phyloP scores from a whole-genome alignment of 768 basidiomycete species.

The Auriscalpium vulgare region DNA sequence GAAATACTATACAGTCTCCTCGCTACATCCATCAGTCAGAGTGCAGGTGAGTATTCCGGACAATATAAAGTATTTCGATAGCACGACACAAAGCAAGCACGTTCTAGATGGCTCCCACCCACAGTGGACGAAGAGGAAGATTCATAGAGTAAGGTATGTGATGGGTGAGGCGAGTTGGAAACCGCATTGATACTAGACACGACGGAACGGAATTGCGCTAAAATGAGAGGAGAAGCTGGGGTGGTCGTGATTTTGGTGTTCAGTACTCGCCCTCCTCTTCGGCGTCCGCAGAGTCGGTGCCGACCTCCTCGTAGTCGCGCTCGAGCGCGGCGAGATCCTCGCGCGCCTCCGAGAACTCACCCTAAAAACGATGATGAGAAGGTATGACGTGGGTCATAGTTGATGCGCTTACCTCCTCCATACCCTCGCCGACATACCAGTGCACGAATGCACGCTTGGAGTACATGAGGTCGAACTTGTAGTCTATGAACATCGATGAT shows the following conservation, averaged over 20 bases:
- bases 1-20: conserved; percentile 13
- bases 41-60: conserved; percentile 11
- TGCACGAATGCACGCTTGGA: conserved; percentile 90
- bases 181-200: not conserved
- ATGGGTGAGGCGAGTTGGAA: not conserved
- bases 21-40: not conserved
- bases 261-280: conserved; percentile 63
- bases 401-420: conserved; percentile 71
- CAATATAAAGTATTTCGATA: conserved; percentile 2
- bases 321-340: conserved; percentile 97
- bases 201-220: not conserved
- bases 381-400: not conserved
- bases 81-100: not conserved
- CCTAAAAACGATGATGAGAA: conserved; percentile 30
- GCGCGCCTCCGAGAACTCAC: conserved; percentile 97
- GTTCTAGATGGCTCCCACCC: not conserved
- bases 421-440: conserved; percentile 98
- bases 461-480: conserved; percentile 98
- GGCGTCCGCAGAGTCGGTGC: conserved; percentile 65
- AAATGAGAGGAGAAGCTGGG: not conserved
- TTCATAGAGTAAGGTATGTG: not conserved
- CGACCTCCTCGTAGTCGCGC: conserved; percentile 91
- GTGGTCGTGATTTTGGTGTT: not conserved
- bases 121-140: not conserved
- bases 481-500: conserved; percentile 42